Conservation (phyloP, 768 basidiomycete species). For the Boletus edulis region DNA sequence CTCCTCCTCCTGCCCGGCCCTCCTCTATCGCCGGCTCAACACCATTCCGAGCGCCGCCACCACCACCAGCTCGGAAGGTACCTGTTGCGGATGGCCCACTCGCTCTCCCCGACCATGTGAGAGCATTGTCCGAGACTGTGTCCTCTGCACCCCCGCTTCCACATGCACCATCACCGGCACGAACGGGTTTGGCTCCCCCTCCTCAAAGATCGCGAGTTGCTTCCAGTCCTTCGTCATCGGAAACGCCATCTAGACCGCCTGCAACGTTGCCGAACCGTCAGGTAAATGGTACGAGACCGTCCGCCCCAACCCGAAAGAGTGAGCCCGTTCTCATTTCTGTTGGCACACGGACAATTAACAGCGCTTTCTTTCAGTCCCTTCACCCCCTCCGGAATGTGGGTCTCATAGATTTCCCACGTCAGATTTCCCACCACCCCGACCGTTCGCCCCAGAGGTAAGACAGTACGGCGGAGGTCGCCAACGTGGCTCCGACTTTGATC, state of each 20-base stretch:
- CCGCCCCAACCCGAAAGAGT: constrained; percentile 50
- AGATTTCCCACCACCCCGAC: constrained; percentile 76
- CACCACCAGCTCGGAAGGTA: constrained; percentile 40
- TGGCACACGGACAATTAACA: constrained; percentile 6
- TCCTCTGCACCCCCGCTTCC: constrained; percentile 34
- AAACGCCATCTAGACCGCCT: constrained; percentile 13
- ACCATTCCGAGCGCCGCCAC: constrained; percentile 35
- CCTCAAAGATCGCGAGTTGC: constrained; percentile 23
- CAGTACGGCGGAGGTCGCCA: constrained; percentile 64
- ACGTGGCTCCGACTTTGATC: constrained; percentile 72
- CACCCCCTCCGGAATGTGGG: constrained; percentile 63
- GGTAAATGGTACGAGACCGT: constrained; percentile 31
- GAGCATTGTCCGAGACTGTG: constrained; percentile 44
- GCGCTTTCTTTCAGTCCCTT: constrained; percentile 39
- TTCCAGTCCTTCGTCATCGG: constrained; percentile 24
- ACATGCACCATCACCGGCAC: constrained; percentile 29
- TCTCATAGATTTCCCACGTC: constrained; percentile 71
- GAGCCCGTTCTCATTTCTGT: constrained; percentile 18
- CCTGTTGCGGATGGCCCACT: constrained; percentile 27
- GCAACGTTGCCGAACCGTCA: constrained; percentile 16
- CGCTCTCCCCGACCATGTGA: constrained; percentile 37
- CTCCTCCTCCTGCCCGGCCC: constrained; percentile 45
- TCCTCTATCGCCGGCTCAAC: constrained; percentile 31
- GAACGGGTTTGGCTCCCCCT: constrained; percentile 21
- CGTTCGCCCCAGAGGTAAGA: constrained; percentile 48